Conservation (phyloP, 257 asterid genomes). For the Solanum medicagineum region DNA sequence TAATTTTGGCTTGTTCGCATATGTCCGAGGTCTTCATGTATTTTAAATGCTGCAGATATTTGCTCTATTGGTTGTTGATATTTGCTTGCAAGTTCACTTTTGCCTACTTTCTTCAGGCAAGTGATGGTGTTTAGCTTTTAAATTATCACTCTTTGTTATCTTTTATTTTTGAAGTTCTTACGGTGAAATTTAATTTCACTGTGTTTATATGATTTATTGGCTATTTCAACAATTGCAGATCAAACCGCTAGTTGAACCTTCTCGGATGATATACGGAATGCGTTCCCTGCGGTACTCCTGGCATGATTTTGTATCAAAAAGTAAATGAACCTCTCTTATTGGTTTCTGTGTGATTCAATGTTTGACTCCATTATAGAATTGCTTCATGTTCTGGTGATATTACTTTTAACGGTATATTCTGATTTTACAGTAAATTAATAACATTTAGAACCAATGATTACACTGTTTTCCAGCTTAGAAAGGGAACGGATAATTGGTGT, state of each 20-base stretch:
- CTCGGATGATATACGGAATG: conserved; percentile 35
- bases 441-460: neutral
- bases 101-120: conserved; percentile 95
- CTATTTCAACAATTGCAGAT: conserved; percentile 43
- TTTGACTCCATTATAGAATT: neutral
- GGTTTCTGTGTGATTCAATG: neutral
- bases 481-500: neutral
- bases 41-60: conserved; percentile 49
- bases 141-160: neutral
- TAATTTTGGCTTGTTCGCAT: neutral
- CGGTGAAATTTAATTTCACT: neutral
- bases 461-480: neutral
- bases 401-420: neutral
- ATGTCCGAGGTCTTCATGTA: neutral
- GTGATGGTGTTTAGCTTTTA: conserved; percentile 13
- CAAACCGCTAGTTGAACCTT: conserved; percentile 73
- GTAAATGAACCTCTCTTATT: conserved; percentile 25
- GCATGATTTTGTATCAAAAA: conserved; percentile 75
- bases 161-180: neutral
- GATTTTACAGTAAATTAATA: neutral
- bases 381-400: neutral
- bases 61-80: conserved; percentile 87
- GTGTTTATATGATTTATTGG: neutral
- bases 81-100: conserved; percentile 84
- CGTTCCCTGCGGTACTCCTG: conserved; percentile 62